Conservation (phyloP, 345 rosid genomes). For the Gossypium anomalum region DNA sequence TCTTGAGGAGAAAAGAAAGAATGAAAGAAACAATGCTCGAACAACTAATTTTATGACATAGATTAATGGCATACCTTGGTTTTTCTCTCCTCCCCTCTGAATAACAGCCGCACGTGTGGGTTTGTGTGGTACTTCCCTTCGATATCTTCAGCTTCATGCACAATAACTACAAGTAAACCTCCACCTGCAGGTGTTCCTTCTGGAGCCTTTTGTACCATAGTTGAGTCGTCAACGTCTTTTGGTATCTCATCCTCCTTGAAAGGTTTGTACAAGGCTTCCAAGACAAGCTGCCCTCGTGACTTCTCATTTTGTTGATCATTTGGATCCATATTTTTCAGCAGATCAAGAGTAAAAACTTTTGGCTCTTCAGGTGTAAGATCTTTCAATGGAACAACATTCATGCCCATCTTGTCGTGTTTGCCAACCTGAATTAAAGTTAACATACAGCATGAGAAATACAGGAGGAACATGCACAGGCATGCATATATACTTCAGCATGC, state of each 20-base stretch:
- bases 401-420: constrained; percentile 86
- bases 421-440: constrained; percentile 51
- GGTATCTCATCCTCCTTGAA: constrained; percentile 56
- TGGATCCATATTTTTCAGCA: constrained; percentile 71
- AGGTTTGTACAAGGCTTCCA: constrained; percentile 67
- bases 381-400: constrained; percentile 65
- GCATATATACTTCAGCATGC: not conserved
- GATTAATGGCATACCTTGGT: constrained; percentile 52
- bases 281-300: constrained; percentile 65
- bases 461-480: constrained; percentile 3
- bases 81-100: constrained; percentile 79
- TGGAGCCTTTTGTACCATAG: constrained; percentile 72
- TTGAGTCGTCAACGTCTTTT: constrained; percentile 40
- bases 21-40: not conserved
- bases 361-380: constrained; percentile 77
- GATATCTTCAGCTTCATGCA: constrained; percentile 88
- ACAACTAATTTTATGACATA: not conserved
- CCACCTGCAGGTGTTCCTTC: constrained; percentile 86
- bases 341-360: constrained; percentile 57
- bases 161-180: constrained; percentile 71
- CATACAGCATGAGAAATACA: not conserved
- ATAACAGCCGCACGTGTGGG: constrained; percentile 66
- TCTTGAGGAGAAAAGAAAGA: not conserved
- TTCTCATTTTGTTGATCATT: constrained; percentile 68
- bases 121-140: constrained; percentile 96